These are phyloP conservation scores for Phalaenopsis aphrodite DNA, from an alignment of 106 monocot species.

Conservation along the genomic window DNA sequence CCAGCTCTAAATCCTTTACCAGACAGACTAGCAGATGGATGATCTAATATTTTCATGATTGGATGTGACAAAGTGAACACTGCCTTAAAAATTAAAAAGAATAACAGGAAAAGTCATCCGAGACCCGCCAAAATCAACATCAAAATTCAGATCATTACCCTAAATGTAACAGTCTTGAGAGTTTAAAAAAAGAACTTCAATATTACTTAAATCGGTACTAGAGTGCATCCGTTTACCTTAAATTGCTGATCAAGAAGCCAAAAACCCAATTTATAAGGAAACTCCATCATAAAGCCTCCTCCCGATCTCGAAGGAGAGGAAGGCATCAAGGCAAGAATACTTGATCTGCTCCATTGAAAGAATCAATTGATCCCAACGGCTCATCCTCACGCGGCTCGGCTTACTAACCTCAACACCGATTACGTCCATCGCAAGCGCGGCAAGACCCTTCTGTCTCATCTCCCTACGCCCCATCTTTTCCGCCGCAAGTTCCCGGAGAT, in stretches of 20 bases:
- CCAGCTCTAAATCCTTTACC: no score
- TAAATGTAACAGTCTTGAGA: neutral
- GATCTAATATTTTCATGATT: neutral
- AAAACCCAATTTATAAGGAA: neutral
- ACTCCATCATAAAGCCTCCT: constrained; percentile 17
- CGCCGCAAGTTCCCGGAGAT: constrained; percentile 33
- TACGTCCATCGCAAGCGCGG: constrained; percentile 25
- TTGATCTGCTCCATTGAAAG: constrained; percentile 35
- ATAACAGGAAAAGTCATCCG: neutral
- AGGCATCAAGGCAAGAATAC: constrained; percentile 53
- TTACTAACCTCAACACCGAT: constrained; percentile 30
- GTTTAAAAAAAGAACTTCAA: neutral
- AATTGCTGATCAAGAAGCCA: neutral
- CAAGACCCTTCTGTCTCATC: constrained; percentile 30
- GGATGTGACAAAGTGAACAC: neutral
- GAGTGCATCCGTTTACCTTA: no score
- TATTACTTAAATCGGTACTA: neutral
- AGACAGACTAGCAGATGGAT: no score
- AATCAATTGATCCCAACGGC: constrained; percentile 26
- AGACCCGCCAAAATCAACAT: neutral
- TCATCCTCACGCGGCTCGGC: constrained; percentile 25
- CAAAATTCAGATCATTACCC: neutral
- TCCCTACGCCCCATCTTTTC: constrained; percentile 16
- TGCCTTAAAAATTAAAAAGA: neutral
- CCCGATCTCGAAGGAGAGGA: constrained; percentile 55